Base-by-base conservation (phyloP, 106 monocot genomes). In the Amphibolis antarctica region DNA sequence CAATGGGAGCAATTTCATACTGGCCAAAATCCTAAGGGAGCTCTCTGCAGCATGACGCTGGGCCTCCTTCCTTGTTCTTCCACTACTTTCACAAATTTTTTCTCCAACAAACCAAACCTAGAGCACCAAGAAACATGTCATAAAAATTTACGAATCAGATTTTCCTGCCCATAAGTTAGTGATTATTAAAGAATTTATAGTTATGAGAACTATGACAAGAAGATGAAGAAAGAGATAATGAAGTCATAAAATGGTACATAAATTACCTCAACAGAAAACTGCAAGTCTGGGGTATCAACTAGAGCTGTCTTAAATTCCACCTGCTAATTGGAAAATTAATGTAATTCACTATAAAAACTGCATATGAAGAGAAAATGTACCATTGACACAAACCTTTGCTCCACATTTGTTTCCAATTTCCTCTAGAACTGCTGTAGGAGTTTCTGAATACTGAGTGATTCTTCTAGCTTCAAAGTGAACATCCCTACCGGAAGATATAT, bases 31-130 rank as follows among this genome's bases (percentile, higher is more conserved):
- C 63, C 65, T 57, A 59, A 94, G 75, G 27, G 89, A 77, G 44
- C 59, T 69, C 56, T 83, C 83, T 19, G 77, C 81, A 70, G 89
- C 94, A 64, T 76, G 77, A 29, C 52, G 71, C 46, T 89, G 86
- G 25, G 89, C 94, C 65, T 88, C 87, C 66, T 81, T 99, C 78
- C 83, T 87, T 21, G 88, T 91, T 78, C 26, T 85, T 24, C 98
- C 91, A 77, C 76, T 69, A 68, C 87, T 91, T 85, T 91, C 85
- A 56, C 98, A 85, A 29, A 99, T 55, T 70, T 88, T 99, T 62
- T 88, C 91, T 71, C 91, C 98, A 68, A 77, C 73, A 85, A 99
- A 77, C 82, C 82, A 88, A 68, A 78, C 91, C 98, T 91, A 76
- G 14, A 77, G 63, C 25, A 27, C 28, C 24, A 63, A 61, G 27